Conservation (phyloP, 202 grass and related monocot genomes). For the Eragrostis tef region DNA sequence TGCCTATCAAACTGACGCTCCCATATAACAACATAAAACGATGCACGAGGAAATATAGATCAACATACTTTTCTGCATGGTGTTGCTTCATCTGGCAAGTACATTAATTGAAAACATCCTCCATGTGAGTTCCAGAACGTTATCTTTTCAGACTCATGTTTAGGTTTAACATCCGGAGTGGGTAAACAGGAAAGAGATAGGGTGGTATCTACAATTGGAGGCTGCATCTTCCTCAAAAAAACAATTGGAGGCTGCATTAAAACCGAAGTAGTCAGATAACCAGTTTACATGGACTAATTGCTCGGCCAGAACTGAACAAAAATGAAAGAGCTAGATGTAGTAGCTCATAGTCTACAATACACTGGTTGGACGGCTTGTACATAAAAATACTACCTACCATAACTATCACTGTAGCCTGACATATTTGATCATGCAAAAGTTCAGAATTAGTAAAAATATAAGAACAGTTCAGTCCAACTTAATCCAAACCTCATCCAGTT, state of each 20-base stretch:
- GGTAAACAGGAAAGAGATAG: not conserved
- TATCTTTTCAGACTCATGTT: conserved; percentile 76
- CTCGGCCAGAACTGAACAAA: not conserved
- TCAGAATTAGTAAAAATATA: not conserved
- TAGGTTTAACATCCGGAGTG: conserved; percentile 74
- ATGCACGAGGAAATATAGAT: too few relatives aligned
- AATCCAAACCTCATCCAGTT: conserved; percentile 76
- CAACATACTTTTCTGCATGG: too few relatives aligned
- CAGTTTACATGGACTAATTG: conserved; percentile 7
- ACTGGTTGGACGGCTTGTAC: conserved; percentile 72
- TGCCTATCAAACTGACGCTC: conserved; percentile 32
- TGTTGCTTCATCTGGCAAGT: too few relatives aligned
- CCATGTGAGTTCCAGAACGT: conserved; percentile 66
- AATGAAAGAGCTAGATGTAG: not conserved
- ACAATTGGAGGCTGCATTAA: conserved; percentile 72
- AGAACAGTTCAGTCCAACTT: conserved; percentile 10
- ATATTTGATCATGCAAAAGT: not conserved
- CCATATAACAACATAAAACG: conserved; percentile 2
- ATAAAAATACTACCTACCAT: conserved; percentile 74
- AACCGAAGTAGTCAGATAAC: conserved; percentile 23
- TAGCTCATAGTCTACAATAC: conserved; percentile 42
- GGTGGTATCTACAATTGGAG: not conserved
- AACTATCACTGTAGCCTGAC: not conserved
- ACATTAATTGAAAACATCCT: too few relatives aligned
- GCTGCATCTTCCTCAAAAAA: conserved; percentile 50